Conservation (phyloP, 768 basidiomycete species). For the Kwoniella botswanensis region DNA sequence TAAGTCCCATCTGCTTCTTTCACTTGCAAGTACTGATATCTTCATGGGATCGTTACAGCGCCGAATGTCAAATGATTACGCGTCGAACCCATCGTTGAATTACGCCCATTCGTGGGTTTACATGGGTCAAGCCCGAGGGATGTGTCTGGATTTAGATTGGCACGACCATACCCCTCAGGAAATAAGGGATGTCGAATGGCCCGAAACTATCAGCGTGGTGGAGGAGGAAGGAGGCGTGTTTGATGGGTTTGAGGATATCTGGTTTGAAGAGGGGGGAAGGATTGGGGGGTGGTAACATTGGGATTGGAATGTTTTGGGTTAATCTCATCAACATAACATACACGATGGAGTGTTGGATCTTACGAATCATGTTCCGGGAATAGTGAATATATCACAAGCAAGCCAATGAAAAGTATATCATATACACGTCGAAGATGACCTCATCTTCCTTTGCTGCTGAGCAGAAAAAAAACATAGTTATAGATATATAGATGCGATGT, state of each 20-base stretch:
- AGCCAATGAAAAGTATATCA: no score
- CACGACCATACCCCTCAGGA: constrained; percentile 28
- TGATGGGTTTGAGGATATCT: constrained; percentile 48
- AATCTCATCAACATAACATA: neutral
- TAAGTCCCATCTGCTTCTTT: constrained; percentile 21
- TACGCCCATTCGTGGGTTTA: constrained; percentile 52
- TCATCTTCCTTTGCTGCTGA: neutral
- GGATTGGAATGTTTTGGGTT: neutral
- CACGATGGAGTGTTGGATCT: neutral
- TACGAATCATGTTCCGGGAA: no score
- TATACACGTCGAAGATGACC: neutral
- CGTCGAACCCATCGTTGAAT: constrained; percentile 39
- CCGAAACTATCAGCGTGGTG: constrained; percentile 25
- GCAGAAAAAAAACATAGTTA: neutral
- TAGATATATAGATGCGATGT: constrained; percentile 7
- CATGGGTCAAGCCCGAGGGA: constrained; percentile 38
- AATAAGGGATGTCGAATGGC: constrained; percentile 24
- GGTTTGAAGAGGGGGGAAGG: constrained; percentile 49
- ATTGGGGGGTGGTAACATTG: constrained; percentile 49
- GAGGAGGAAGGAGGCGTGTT: constrained; percentile 45
- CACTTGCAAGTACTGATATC: neutral
- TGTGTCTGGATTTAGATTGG: constrained; percentile 54
- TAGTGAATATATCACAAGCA: no score
- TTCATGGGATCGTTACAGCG: constrained; percentile 24
- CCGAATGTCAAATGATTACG: constrained; percentile 42